Evolutionary conservation across 2,329 filamentous ascomycete species (phyloP), one percentile per base, ranked within the genome.

Genomic region (Kalaharituber pfeilii): DNA sequence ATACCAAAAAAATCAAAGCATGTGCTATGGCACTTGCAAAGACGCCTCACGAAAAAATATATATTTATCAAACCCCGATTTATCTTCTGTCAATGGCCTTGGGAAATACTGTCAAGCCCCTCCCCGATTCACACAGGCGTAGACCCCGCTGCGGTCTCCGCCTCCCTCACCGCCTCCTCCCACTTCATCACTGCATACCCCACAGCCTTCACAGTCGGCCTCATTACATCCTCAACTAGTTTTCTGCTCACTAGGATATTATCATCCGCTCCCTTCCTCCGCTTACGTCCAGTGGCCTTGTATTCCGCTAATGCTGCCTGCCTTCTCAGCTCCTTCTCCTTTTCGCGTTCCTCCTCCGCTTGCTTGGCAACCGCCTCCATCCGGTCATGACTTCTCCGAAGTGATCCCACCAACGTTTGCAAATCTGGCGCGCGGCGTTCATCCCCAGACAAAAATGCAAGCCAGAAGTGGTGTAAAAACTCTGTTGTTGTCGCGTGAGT

Each of bases 391-490:
- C 86, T 89, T 56, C 82, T 79, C 56, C 79, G 77, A 13, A 98
- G 74, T 8, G 87, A 89, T 66, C 94, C 85, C 6, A 84, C 80
- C 49, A 95, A 75, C 58, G 84, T 86, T 5, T 81, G 79, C 13
- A 95, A 75, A 68, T 98, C 89, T 42, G 75, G 75, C 0, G 86
- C 85, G 29, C 86, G 81, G 56, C 86, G 81, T 1, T 84, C 71
- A 65, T 95, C 86, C 13, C 88, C 89, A 0, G 88, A 95, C 25
- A 94, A 75, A 65, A 94, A 98, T 0, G 88, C 80, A 29, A 79
- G 77, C 89, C 89, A 98, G 71, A 98, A 98, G 67, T 96, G 93
- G 63, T 89, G 85, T n/a, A 98, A 72, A 64, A 96, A 98, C 65
- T 98, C 91, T 33, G 85, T 82, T 0, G 86, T 93, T 0, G 91